Base-by-base conservation (phyloP, 352 stramenopile species). In the Thalassiosira sp. region DNA sequence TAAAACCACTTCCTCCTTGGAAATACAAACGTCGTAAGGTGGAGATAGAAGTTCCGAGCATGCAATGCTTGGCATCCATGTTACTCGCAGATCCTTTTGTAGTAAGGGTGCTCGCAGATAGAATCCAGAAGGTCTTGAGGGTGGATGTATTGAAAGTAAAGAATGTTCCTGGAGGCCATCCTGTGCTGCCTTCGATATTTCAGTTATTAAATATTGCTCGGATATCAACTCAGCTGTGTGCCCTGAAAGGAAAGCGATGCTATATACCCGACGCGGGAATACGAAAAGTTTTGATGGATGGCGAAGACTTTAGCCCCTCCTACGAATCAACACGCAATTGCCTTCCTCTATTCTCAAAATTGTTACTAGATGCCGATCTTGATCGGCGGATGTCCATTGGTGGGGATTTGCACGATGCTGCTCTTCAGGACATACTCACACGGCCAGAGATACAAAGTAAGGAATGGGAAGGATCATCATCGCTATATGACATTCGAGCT, bases 21-120 rank as follows among this genome's bases (percentile, higher is more conserved):
- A 67, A 48, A 28, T 69, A 49, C 31, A 79, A 79, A 52, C 75
- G 68, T 35, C 62, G 60, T 22, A 76, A 74, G 31, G 79, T 73
- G n/a, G 84, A 90, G 31, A 54, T 76, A 35, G 64, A 63, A 35
- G 56, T 85, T 8, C 79, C 79, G 16, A 91, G 78, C 56, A 88
- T 91, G 76, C 79, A 82, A 51, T 81, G 80, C 27, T 54, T 92
- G 27, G 87, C 87, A 20, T 79, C 79, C 5, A 91, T 92, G 84
- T 24, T 92, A 15, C 56, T 92, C 42, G 48, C 84, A 15, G 87
- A 92, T 74, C 87, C 87, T 25, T 92, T 91, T 67, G 77, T 91
- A 24, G 73, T 90, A 22, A 80, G 87, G 31, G 24, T 92, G 3
- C 28, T 92, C 1, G 33, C 90, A 13, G 82, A 89, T 62, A 77